A percentile compares a stretch with the other conserved stretches of the same genome.
These are phyloP conservation scores for Alternaria postmessia DNA, from an alignment of 2,329 filamentous ascomycete species.

Conservation along the genomic window DNA sequence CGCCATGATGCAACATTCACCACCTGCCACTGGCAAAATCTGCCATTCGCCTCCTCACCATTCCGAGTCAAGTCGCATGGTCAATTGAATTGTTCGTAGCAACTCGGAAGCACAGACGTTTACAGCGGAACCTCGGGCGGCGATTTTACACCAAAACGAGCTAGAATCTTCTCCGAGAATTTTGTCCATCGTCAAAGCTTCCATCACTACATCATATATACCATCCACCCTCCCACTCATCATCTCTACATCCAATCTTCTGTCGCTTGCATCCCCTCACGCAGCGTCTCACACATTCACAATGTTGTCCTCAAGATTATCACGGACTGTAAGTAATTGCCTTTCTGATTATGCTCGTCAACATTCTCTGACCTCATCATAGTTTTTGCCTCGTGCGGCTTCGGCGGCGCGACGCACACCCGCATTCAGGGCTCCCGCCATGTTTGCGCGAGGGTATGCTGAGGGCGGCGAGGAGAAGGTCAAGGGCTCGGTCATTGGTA, in stretches of 20 bases:
- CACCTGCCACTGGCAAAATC: not conserved
- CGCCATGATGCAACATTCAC: not conserved
- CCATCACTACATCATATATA: conserved; percentile 41
- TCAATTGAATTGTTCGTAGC: conserved; percentile 1
- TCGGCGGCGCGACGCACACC: conserved; percentile 71
- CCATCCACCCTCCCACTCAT: conserved; percentile 28
- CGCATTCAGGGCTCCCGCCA: conserved; percentile 74
- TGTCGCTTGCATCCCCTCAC: conserved; percentile 40
- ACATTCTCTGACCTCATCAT: conserved; percentile 39
- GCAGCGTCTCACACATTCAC: conserved; percentile 41
- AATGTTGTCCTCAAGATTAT: conserved; percentile 55
- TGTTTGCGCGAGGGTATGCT: conserved; percentile 73
- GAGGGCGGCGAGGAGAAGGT: conserved; percentile 80
- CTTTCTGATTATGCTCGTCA: not conserved
- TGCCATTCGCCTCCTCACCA: conserved; percentile 3
- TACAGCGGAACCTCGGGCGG: conserved; percentile 25
- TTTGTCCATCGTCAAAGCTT: conserved; percentile 41
- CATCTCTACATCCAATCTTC: conserved; percentile 28
- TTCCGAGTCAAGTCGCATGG: conserved; percentile 2
- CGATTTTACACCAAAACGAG: conserved; percentile 25
- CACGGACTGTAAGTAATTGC: conserved; percentile 49
- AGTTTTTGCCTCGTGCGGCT: conserved; percentile 75
- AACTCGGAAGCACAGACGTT: conserved; percentile 26
- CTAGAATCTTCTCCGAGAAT: conserved; percentile 40
- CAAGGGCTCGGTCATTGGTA: conserved; percentile 95